Conservation (phyloP, 2,329 filamentous ascomycete genomes). For the Exserohilum turcica region DNA sequence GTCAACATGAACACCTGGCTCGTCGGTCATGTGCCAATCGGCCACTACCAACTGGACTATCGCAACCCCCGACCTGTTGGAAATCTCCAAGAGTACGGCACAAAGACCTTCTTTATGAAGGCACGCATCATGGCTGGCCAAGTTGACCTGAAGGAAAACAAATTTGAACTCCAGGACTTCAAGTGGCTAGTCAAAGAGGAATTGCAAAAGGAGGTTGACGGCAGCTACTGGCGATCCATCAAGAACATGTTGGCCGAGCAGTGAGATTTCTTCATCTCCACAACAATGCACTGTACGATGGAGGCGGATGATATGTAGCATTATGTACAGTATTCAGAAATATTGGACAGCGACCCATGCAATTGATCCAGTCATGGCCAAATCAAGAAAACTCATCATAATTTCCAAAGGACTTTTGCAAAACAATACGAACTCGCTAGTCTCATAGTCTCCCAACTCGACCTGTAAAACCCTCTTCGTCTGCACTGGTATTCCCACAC, state of each 20-base stretch:
- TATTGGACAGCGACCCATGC: not conserved
- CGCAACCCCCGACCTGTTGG: slow-evolving; percentile 39
- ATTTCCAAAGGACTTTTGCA: not conserved
- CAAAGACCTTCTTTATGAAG: slow-evolving; percentile 96
- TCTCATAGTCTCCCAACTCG: not conserved
- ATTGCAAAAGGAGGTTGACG: slow-evolving; percentile 68
- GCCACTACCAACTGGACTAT: slow-evolving; percentile 71
- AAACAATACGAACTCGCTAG: too few species aligned
- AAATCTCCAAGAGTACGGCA: slow-evolving; percentile 59
- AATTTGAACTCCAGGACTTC: slow-evolving; percentile 77
- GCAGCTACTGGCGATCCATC: slow-evolving; percentile 74
- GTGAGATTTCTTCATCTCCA: slow-evolving; percentile 51
- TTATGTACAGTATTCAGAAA: slow-evolving; percentile 4
- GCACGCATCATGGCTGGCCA: slow-evolving; percentile 97
- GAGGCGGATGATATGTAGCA: slow-evolving; percentile 3
- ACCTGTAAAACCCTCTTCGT: not conserved
- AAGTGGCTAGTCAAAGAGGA: slow-evolving; percentile 93
- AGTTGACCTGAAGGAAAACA: slow-evolving; percentile 75
- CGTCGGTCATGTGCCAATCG: slow-evolving; percentile 86
- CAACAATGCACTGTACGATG: not conserved
- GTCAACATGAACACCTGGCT: slow-evolving; percentile 99
- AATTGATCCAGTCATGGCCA: not conserved
- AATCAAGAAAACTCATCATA: not conserved
- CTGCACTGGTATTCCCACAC: not conserved
- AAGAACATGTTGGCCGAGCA: slow-evolving; percentile 83